phyloP scores from a whole-genome alignment of 148 eudicot species.

The Dysphania ambrosioides region DNA sequence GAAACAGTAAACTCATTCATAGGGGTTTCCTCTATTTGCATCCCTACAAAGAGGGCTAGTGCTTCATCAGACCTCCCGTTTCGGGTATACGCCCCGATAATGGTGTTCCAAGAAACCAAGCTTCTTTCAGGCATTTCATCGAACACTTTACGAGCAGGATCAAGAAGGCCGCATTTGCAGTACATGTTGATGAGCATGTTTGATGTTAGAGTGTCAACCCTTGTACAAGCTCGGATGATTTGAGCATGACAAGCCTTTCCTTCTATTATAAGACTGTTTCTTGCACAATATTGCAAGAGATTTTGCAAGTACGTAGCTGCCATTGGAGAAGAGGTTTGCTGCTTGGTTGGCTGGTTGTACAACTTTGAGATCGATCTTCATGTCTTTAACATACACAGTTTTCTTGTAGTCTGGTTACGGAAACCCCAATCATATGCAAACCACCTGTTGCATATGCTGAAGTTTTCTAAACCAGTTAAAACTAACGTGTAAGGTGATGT shows the following conservation, averaged over 20 bases:
- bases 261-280: slow-evolving; percentile 31
- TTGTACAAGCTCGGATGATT: slow-evolving; percentile 39
- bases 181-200: slow-evolving; percentile 71
- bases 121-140: slow-evolving; percentile 60
- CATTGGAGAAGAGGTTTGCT: slow-evolving; percentile 8
- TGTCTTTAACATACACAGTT: no score
- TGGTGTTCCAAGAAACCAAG: slow-evolving; percentile 75
- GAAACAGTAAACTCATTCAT: slow-evolving; percentile 67
- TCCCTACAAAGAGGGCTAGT: slow-evolving; percentile 46
- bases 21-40: slow-evolving; percentile 50
- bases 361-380: no score
- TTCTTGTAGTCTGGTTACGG: no score
- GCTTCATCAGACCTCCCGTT: slow-evolving; percentile 42
- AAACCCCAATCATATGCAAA: no score
- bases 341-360: no score
- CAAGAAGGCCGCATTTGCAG: slow-evolving; percentile 54
- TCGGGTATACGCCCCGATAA: slow-evolving; percentile 61
- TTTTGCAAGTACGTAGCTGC: slow-evolving; percentile 35
- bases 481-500: no score
- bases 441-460: no score
- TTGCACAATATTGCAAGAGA: slow-evolving; percentile 61
- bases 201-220: slow-evolving; percentile 39
- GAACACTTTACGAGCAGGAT: slow-evolving; percentile 51
- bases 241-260: slow-evolving; percentile 66
- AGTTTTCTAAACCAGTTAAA: no score